Base-by-base conservation (phyloP, 345 rosid species). In the Dimocarpus longan region DNA sequence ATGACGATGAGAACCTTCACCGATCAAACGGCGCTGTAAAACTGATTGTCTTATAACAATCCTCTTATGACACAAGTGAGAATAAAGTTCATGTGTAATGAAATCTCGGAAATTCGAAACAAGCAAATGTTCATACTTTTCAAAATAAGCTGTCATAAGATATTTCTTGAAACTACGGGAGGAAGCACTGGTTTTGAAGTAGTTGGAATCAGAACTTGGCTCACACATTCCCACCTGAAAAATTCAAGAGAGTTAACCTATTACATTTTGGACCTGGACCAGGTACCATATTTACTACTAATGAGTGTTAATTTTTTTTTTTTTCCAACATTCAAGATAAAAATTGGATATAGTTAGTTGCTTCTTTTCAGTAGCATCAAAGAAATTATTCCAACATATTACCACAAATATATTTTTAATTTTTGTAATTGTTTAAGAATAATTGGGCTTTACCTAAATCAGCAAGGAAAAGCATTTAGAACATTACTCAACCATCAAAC, bases 1-100 rank as follows among this genome's bases (percentile, higher is more conserved):
- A 79, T 70, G 90, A 19, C 98, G 95, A 85, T 94, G 99, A 75
- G 97, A 92, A 71, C 98, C 99, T 84, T 96, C 98, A 56, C 98
- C 98, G 5, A 82, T 80, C 74, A 94, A 80, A 74, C 68, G 60
- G 78, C 84, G 91, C 40, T 84, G 21, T n/a, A 83, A 73, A 79
- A 86, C 71, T 57, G 88, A 83, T 40, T 83, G 77, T 66, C 59
- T 78, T 32, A 81, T 68, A 66, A 56, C 72, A 73, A 32, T 42
- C 69, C 70, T 68, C 52, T 50, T 42, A 69, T 87, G 56, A 44
- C 89, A 85, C 40, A 84, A 73, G 77, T 83, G 60, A 59, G 44
- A 66, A 5, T 63, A 80, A 73, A 82, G 89, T 76, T 84, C 76
- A 3, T 65, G 32, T 44, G 73, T 70, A 26, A 86, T 44, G 76